phyloP scores from a whole-genome alignment of 202 grass and related monocot genomes.

The Schoenoplectus triqueter region DNA sequence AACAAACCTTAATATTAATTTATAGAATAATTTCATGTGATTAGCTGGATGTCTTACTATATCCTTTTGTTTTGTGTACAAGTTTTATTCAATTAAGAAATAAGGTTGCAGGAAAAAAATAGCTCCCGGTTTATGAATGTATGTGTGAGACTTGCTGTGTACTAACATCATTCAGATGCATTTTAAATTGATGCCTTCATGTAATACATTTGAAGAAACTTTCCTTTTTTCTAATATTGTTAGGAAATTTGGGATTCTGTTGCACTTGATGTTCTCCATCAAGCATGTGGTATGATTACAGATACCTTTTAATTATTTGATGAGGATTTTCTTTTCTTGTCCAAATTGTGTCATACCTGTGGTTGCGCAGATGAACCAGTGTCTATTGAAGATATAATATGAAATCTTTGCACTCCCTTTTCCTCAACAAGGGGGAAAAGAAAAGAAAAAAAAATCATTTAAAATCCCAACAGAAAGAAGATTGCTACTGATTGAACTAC shows the following conservation, averaged over 20 bases:
- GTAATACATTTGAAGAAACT: constrained; percentile 16
- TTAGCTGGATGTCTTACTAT: constrained; percentile 37
- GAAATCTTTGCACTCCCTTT: not conserved
- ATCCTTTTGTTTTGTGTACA: constrained; percentile 29
- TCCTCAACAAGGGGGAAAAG: too few species aligned
- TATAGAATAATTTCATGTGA: constrained; percentile 27
- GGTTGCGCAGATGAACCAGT: not conserved
- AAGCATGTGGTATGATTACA: constrained; percentile 91
- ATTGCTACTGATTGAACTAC: not conserved
- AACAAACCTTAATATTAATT: not conserved
- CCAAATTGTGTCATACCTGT: constrained; percentile 7
- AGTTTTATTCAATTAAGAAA: constrained; percentile 30
- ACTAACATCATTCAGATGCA: not conserved
- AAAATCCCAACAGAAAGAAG: not conserved
- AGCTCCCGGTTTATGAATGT: not conserved
- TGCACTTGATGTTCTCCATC: constrained; percentile 77
- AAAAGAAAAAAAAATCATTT: not conserved
- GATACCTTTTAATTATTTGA: constrained; percentile 5
- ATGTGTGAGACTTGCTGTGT: constrained; percentile 16
- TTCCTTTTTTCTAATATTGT: constrained; percentile 38
- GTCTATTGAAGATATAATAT: not conserved
- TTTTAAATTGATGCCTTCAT: constrained; percentile 26
- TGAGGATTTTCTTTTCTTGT: constrained; percentile 3
- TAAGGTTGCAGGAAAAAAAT: not conserved
- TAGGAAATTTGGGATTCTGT: constrained; percentile 86